phyloP scores from a whole-genome alignment of 345 rosid genomes.

The Citrus cavaleriei region DNA sequence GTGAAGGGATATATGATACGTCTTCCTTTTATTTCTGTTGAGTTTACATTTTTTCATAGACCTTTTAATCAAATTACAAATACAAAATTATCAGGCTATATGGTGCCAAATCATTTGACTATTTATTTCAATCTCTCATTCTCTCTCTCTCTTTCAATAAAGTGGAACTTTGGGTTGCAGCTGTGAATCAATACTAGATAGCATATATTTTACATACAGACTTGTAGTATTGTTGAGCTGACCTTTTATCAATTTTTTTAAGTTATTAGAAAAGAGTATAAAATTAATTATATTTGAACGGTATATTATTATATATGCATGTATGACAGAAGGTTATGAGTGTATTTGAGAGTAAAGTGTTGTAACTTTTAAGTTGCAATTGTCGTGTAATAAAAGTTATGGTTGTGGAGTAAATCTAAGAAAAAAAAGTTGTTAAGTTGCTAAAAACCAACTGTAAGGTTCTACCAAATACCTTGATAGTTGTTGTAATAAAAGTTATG shows the following conservation, averaged over 20 bases:
- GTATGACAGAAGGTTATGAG: too few species aligned
- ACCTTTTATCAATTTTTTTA: too few species aligned
- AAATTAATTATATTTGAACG: too few species aligned
- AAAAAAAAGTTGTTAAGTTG: too few species aligned
- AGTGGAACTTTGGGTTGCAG: not conserved
- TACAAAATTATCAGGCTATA: not conserved
- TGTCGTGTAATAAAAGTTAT: too few species aligned
- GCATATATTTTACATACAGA: not conserved
- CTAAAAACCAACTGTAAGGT: too few species aligned
- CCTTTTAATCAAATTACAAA: too few species aligned
- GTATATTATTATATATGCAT: too few species aligned
- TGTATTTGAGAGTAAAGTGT: rapidly evolving
- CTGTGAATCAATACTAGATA: not conserved
- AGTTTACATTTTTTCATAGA: not conserved
- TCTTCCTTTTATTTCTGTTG: not conserved
- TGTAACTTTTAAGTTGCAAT: rapidly evolving
- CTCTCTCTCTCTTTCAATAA: not conserved
- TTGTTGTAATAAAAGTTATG: rapidly evolving
- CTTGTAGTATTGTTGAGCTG: rapidly evolving
- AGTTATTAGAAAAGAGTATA: rapidly evolving
- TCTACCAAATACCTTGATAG: rapidly evolving
- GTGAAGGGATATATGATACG: not conserved
- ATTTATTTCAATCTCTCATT: not conserved
- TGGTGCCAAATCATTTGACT: not conserved
- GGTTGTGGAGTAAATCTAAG: rapidly evolving